Base-by-base conservation (phyloP, 495 filamentous ascomycete species). In the Penicillium crystallinum region DNA sequence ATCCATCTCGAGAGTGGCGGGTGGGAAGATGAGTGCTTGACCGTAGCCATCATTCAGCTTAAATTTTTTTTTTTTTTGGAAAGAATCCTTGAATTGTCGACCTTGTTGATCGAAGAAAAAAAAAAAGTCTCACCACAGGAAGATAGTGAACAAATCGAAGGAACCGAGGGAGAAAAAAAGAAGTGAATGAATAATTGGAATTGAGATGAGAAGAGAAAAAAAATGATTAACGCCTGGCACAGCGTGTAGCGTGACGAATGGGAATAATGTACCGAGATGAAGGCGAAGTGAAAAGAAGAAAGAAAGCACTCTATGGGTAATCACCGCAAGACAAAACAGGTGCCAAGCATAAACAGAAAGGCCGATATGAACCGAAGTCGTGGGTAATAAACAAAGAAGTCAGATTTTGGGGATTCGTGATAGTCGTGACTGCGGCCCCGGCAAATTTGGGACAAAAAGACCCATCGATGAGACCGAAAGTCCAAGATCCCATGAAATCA, bases 401-500 rank as follows among this genome's bases (percentile, higher is more conserved):
- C 57, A 61, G 48, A 63, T 63, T 66, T 66, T 64, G 39, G 53
- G 60, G 50, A 65, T 61, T 75, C 74, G 64, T 77, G 56, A 75
- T 73, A 70, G 67, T 75, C 70, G 67, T 73, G 63, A 68, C 71
- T 68, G 65, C 67, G 68, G 61, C 55, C 58, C 60, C 53, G 58
- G 60, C 57, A 49, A 35, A 21, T 40, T 7, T 35, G 11, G 9
- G 39, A 30, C 23, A 14, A 19, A 9, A 35, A 42, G 29, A 41
- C 10, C 29, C 37, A 31, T 41, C 29, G 37, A 34, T 50, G 38
- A 12, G 21, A 23, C 25, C 17, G 15, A 11, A 23, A 25, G 41
- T 27, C 25, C 19, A 17, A 47, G 27, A 27, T 17, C 14, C 14
- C 19, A 38, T 19, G 18, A 30, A 23, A 12, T 23, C 29, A 19